These are phyloP conservation scores for Knufia fluminis DNA, from an alignment of 2,329 filamentous ascomycete species.

Conservation along the genomic window DNA sequence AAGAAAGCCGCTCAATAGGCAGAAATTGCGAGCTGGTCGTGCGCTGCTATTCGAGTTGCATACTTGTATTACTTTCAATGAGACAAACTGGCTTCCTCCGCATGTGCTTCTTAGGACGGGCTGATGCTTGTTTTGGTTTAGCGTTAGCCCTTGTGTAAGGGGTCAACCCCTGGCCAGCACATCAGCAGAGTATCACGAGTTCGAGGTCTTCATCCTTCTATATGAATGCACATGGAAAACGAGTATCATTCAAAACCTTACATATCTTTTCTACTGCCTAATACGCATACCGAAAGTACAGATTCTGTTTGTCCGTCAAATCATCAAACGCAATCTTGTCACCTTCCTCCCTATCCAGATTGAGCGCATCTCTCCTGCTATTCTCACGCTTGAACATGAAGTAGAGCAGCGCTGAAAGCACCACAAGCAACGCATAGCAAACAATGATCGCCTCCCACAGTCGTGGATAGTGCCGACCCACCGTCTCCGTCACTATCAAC, in stretches of 20 bases:
- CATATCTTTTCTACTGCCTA: too few relatives aligned
- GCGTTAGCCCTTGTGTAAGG: too few relatives aligned
- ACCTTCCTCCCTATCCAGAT: slow-evolving; percentile 51
- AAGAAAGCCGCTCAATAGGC: neutral
- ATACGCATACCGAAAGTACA: slow-evolving; percentile 55
- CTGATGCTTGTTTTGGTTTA: neutral
- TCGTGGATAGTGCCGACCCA: slow-evolving; percentile 58
- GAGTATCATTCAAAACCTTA: too few relatives aligned
- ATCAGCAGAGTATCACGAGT: too few relatives aligned
- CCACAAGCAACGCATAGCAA: slow-evolving; percentile 60
- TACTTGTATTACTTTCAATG: too few relatives aligned
- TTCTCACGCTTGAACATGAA: slow-evolving; percentile 53
- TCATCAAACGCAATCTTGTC: slow-evolving; percentile 59
- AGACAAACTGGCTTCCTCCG: too few relatives aligned
- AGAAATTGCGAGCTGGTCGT: neutral
- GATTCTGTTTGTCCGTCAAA: slow-evolving; percentile 59
- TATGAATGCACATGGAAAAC: too few relatives aligned
- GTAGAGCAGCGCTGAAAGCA: slow-evolving; percentile 48
- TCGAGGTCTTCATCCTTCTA: too few relatives aligned
- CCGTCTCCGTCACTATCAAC: slow-evolving; percentile 58
- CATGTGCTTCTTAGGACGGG: neutral
- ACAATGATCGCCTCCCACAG: slow-evolving; percentile 59
- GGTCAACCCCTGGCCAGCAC: neutral
- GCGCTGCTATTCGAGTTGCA: neutral
- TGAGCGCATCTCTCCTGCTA: slow-evolving; percentile 38